Evolutionary conservation across 495 filamentous ascomycete genomes (phyloP), one percentile per base, ranked within the genome.

Genomic region (Tuber microsphaerosporum): DNA sequence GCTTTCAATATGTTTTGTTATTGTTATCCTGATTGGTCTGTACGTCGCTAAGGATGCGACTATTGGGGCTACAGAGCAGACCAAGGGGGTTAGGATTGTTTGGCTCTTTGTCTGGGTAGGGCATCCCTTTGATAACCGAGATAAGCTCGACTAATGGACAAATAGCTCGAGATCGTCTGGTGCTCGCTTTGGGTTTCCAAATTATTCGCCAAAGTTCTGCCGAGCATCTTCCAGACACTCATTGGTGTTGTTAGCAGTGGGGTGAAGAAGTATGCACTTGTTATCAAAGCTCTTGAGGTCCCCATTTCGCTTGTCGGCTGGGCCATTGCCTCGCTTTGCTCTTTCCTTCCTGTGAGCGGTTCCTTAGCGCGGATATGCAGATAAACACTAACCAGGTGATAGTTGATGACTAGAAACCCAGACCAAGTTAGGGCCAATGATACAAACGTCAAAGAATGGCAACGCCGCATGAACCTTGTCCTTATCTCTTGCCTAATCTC

Each of bases 241-340:
- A 90, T 90, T 79, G 94, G 94, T 45, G 92, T 97, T 74, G 92
- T 97, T 75, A 95, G 92, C 84, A 89, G 94, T 3, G 94, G 94
- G 22, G 96, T 93, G 4, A 88, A 93, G 73, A 99, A 98, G 84
- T 97, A 99, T 85, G 92, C 93, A 43, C 87, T 91, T 75, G 90
- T 98, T 61, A 84, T 99, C 56, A 87, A 87, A 39, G 88, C 89
- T 42, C 85, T 99, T 69, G 92, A 97, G 81, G 91, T 95, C 70
- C 93, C 93, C 0, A 84, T 99, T 3, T 93, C 92, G 2, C 84
- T 97, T n/a, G 92, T 95, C 76, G 89, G 93, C 71, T 98, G 95
- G 95, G 89, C 88, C 20, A 84, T 97, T 44, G 88, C 92, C 1
- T 91, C 89, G 16, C 88, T 95, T 79, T 90, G 93, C 31, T 92